Base-by-base conservation (phyloP, 2,329 filamentous ascomycete species). In the Xylaria sp. region DNA sequence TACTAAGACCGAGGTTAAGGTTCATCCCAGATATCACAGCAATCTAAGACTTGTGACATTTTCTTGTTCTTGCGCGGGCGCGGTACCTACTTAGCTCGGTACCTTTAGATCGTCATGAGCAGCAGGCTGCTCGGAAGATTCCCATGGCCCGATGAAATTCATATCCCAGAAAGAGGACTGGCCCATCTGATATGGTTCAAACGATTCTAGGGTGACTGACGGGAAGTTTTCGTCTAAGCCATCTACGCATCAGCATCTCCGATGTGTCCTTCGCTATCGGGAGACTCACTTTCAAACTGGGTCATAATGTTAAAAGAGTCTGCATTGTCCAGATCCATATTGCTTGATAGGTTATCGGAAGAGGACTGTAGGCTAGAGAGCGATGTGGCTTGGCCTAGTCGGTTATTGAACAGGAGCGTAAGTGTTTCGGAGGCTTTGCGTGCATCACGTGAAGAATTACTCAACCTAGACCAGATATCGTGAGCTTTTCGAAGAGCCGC, bases 371-470 rank as follows among this genome's bases (percentile, higher is more conserved):
- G n/a, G 38, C 15, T 27, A 17, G 38, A 11, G 5, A 25, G 15
- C 15, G 47, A 45, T 39, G 55, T 5, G 31, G 10, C 27, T 47
- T 42, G 47, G 17, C 29, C 45, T 9, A 42, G 36, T 42, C 49
- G 47, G n/a, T 59, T 51, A 20, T 58, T 54, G 31, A 63, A 63
- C 3, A 63, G n/a, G 13, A 39, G 45, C 17, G 53, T 63, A 5
- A 63, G 38, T 3, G 38, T 60, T 54, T 60, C 49, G 1, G 55
- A 55, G 25, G 62, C 62, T 50, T 25, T 59, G 29, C 55, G 62
- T 17, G 62, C 62, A 54, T 64, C 62, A 31, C 55, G 55, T 22
- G 62, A 64, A 31, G 55, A 59, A 22, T 47, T 39, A 49, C 62
- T 64, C 31, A 59, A 25, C 11, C 49, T 59, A 3, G 42, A 27